phyloP scores from a whole-genome alignment of 164 flowering plant species.

The Protea cynaroides region DNA sequence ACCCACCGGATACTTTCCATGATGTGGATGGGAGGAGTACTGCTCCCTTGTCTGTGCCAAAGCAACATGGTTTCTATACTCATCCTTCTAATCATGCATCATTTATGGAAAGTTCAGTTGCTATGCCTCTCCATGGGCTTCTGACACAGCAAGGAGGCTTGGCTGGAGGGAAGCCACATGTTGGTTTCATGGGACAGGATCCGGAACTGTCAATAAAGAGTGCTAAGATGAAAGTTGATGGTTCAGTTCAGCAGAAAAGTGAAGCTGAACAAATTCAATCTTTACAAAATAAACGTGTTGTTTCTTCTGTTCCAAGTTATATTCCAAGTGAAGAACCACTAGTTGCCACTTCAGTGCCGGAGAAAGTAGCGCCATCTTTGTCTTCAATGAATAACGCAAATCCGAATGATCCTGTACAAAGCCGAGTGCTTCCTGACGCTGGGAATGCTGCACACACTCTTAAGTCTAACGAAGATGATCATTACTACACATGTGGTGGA shows the following conservation, averaged over 20 bases:
- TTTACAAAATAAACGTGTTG: conserved; percentile 22
- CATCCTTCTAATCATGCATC: conserved; percentile 19
- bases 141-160: conserved; percentile 24
- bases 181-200: conserved; percentile 20
- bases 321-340: conserved; percentile 22
- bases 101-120: conserved; percentile 23
- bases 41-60: conserved; percentile 22
- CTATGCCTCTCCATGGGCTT: conserved; percentile 23
- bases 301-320: conserved; percentile 16
- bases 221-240: conserved; percentile 31
- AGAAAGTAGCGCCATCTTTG: conserved; percentile 10
- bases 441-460: conserved; percentile 19
- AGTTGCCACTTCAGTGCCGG: conserved; percentile 13
- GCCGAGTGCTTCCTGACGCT: conserved; percentile 19
- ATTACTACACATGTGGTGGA: conserved; percentile 23
- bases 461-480: conserved; percentile 31
- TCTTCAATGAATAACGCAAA: conserved; percentile 18
- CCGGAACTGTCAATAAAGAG: conserved; percentile 27
- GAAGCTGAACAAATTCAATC: conserved; percentile 23
- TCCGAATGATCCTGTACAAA: conserved; percentile 22
- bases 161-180: conserved; percentile 16
- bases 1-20: conserved; percentile 17
- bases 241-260: conserved; percentile 21
- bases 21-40: conserved; percentile 17
- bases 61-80: conserved; percentile 26